Conservation (phyloP, 2,329 filamentous ascomycete genomes). For the Scytalidium lignicola region DNA sequence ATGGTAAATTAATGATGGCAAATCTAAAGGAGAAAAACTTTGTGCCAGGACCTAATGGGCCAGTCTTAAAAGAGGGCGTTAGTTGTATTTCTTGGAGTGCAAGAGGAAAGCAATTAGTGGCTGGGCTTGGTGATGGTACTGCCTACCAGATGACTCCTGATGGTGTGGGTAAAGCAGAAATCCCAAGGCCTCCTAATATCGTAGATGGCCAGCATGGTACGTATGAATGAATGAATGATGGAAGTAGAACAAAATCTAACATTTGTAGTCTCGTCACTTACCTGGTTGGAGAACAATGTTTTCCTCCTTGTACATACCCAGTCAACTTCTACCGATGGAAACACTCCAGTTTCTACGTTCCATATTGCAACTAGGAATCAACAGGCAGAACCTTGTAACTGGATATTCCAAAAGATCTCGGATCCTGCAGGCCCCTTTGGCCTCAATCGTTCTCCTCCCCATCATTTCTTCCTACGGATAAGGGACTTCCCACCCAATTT, state of each 20-base stretch:
- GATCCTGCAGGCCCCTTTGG: constrained; percentile 72
- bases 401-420: constrained; percentile 67
- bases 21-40: constrained; percentile 67
- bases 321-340: constrained; percentile 47
- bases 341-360: constrained; percentile 61
- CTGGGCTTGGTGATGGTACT: constrained; percentile 75
- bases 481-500: constrained; percentile 76
- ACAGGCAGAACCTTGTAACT: constrained; percentile 40
- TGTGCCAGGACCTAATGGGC: constrained; percentile 53
- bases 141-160: constrained; percentile 79
- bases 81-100: constrained; percentile 88
- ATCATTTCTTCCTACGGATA: constrained; percentile 73
- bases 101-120: constrained; percentile 87
- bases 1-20: constrained; percentile 78
- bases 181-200: constrained; percentile 70
- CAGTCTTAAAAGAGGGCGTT: constrained; percentile 66
- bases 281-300: constrained; percentile 83
- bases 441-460: constrained; percentile 58
- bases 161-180: constrained; percentile 69
- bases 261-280: constrained; percentile 65
- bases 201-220: constrained; percentile 61
- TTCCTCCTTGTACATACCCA: constrained; percentile 77
- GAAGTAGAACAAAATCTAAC: constrained; percentile 18
- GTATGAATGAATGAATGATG: constrained; percentile 26
- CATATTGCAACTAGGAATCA: constrained; percentile 70